These are phyloP conservation scores for Cinnamomum micranthum DNA, from an alignment of 164 flowering plant species.

Conservation along the genomic window DNA sequence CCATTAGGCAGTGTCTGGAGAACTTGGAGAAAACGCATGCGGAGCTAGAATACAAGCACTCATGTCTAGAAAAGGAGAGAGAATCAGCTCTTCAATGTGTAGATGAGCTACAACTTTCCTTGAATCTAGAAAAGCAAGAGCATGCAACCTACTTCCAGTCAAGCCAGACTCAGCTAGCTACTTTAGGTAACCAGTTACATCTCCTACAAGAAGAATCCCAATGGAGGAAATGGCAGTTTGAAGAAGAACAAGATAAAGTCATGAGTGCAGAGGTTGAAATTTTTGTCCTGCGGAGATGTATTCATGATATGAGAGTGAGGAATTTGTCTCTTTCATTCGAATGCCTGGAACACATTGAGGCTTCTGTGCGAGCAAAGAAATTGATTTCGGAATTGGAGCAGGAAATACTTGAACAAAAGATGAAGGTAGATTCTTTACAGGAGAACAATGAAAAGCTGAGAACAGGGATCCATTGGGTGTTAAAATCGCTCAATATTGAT, in stretches of 20 bases:
- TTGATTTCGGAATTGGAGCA: constrained; percentile 57
- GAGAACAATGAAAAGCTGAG: constrained; percentile 56
- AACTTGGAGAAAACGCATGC: constrained; percentile 47
- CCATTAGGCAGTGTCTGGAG: constrained; percentile 42
- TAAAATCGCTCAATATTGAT: constrained; percentile 44
- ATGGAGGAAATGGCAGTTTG: constrained; percentile 50
- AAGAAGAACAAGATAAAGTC: constrained; percentile 63
- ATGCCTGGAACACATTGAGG: constrained; percentile 60
- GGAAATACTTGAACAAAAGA: constrained; percentile 65
- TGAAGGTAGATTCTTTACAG: constrained; percentile 51
- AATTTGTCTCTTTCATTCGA: constrained; percentile 47
- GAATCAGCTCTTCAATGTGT: constrained; percentile 36
- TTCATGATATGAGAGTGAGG: constrained; percentile 64
- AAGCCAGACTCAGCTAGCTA: constrained; percentile 41
- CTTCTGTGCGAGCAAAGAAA: constrained; percentile 49
- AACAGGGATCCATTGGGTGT: constrained; percentile 44
- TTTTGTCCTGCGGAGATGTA: constrained; percentile 60
- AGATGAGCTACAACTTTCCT: constrained; percentile 43
- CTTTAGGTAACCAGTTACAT: constrained; percentile 47
- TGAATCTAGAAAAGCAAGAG: constrained; percentile 56
- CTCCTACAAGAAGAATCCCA: constrained; percentile 52
- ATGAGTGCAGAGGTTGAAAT: constrained; percentile 71
- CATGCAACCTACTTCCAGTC: constrained; percentile 32
- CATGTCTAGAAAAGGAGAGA: constrained; percentile 60
- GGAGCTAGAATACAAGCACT: constrained; percentile 50